Base-by-base conservation (phyloP, 306 rosid genomes). In the Ziziphus jujuba region DNA sequence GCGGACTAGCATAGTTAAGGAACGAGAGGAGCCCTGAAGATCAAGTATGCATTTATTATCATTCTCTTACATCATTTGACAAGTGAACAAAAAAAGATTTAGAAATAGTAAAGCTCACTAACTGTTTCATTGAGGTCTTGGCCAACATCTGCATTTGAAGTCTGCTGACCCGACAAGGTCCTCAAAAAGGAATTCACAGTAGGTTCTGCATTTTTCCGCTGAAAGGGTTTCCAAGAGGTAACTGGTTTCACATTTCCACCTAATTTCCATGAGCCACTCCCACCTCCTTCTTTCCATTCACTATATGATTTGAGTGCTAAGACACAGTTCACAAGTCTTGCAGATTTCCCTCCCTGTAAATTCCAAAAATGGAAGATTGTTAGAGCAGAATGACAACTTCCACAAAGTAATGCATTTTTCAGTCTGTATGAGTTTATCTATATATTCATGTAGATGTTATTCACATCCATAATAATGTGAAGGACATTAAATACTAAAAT, bases 261-360 rank as follows among this genome's bases (percentile, higher is more conserved):
- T 44, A 40, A 75, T 78, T 87, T 95, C 91, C 93, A 75, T 23
- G 86, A 62, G 33, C 95, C 96, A 59, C 9, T 73, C 66, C 78
- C 79, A 24, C 95, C 99, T 64, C 79, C 89, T 48, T 67, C 77
- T 74, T 82, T 88, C 96, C 92, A 72, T 24, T 85, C 90, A 16
- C 78, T 71, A 67, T 73, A 82, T 16, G 97, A 95, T 74, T 91
- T 89, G 24, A 95, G 78, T 15, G 90, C 99, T 33, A 88, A 77
- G 48, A 91, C 90, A 56, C 95, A 87, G 79, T 81, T 73, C 73
- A 95, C 96, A 65, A 91, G 49, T 84, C 95, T 88, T 28, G 88
- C 81, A 51, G 89, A 80, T 57, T 90, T 95, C 43, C 99, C 99
- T 79, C 95, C 99, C 99, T 93, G 63, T 47, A 56, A 53, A 58